A percentile compares a stretch with the other conserved stretches of the same genome.
phyloP scores from a whole-genome alignment of 192 early-diverging fungal genomes.

The Bifiguratus adelaidae region DNA sequence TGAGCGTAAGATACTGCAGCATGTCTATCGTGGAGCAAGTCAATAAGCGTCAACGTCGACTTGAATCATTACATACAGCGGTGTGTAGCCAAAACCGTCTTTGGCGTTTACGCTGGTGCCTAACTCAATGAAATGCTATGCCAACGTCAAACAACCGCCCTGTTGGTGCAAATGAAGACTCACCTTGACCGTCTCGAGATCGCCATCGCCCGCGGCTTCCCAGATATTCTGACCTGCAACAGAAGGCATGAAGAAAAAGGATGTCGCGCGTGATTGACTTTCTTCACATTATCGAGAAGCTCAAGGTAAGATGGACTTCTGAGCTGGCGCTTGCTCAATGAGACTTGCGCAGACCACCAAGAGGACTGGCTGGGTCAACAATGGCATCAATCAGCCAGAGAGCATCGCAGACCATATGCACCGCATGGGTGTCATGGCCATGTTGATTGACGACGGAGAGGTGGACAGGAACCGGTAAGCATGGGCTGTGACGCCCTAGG shows the following conservation, averaged over 20 bases:
- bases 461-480: slow-evolving; percentile 44
- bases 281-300: slow-evolving; percentile 66
- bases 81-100: slow-evolving; percentile 68
- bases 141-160: no score
- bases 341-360: slow-evolving; percentile 56
- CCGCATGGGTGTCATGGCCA: slow-evolving; percentile 83
- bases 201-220: no score
- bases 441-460: slow-evolving; percentile 64
- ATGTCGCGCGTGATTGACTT: slow-evolving; percentile 57
- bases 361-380: slow-evolving; percentile 86
- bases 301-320: slow-evolving; percentile 47
- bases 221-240: no score
- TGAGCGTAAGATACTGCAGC: slow-evolving; percentile 69
- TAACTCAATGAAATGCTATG: slow-evolving; percentile 24
- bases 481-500: no score
- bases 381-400: slow-evolving; percentile 58
- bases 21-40: slow-evolving; percentile 14
- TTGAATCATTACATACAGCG: slow-evolving; percentile 35
- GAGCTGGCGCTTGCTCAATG: neutral
- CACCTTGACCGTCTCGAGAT: no score
- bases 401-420: slow-evolving; percentile 96
- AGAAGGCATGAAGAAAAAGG: no score
- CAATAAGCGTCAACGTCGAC: neutral
- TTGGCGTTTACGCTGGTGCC: slow-evolving; percentile 46
- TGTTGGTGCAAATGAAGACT: no score